Percentiles rank a stretch among this genome's conserved stretches.
phyloP scores from a whole-genome alignment of 306 rosid genomes.

The Cucurbita maxima region DNA sequence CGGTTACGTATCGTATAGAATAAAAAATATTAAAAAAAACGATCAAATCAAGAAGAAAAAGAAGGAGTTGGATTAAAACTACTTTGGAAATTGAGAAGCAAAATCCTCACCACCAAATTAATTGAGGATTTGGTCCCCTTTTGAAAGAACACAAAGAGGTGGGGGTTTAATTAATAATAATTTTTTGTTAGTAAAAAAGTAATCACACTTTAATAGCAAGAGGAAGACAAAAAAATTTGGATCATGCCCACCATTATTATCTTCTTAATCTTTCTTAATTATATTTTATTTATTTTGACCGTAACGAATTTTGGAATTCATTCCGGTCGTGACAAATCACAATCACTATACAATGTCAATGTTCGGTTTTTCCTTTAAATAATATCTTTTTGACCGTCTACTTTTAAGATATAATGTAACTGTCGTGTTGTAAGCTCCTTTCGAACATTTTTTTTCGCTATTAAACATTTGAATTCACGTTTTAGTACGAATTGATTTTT shows the following conservation, averaged over 20 bases:
- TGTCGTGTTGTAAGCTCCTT: too few relatives aligned
- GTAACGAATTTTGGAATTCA: neutral
- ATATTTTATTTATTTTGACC: neutral
- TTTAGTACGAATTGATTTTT: too few relatives aligned
- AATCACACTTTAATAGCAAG: neutral
- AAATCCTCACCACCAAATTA: neutral
- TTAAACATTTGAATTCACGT: too few relatives aligned
- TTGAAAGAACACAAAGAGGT: neutral
- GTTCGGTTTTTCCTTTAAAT: neutral
- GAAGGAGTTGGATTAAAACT: neutral
- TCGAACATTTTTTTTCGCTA: too few relatives aligned
- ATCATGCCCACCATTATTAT: constrained; percentile 1
- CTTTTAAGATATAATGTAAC: neutral
- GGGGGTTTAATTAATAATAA: neutral
- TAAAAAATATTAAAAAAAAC: neutral
- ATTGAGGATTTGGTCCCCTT: constrained; percentile 4
- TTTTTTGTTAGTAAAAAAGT: neutral
- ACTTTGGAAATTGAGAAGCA: neutral
- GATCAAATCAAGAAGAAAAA: neutral
- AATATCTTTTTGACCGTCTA: neutral
- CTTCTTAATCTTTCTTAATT: neutral
- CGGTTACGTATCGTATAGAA: too few relatives aligned
- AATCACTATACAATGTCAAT: neutral
- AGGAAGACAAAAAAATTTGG: constrained; percentile 1
- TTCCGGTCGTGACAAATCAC: neutral